Evolutionary conservation across 768 basidiomycete genomes (phyloP).

Genomic region (Lactarius deliciosus): DNA sequence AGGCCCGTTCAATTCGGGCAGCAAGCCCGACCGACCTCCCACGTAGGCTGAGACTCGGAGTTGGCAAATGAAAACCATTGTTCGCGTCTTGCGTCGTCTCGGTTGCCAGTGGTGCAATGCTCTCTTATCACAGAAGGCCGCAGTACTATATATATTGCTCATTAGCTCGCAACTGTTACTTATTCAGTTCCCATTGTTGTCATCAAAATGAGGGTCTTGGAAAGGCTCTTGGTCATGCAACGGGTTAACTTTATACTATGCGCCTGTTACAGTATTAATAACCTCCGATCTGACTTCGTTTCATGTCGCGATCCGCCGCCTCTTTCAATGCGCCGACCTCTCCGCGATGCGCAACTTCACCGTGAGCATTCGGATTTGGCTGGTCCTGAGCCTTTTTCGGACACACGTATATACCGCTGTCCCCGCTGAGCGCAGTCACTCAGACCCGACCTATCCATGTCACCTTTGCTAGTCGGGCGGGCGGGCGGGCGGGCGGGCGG

Average conservation of each 20-base stretch:
- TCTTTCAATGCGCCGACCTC: background rate
- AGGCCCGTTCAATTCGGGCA: background rate
- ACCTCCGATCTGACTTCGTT: background rate
- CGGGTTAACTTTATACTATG: background rate
- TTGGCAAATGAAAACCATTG: too few species aligned
- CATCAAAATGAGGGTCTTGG: background rate
- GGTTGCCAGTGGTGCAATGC: too few species aligned
- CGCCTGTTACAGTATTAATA: background rate
- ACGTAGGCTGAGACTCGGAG: too few species aligned
- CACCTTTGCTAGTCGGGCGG: too few species aligned
- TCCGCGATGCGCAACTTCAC: background rate
- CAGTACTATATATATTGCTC: background rate
- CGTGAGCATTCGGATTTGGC: constrained; percentile 14
- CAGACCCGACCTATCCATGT: too few species aligned
- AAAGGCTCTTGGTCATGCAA: background rate
- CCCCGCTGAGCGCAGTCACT: background rate
- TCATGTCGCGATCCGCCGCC: background rate
- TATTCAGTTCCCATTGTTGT: background rate
- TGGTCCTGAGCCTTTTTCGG: constrained; percentile 37
- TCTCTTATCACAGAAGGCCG: too few species aligned
- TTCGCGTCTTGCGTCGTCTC: too few species aligned
- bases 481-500: too few species aligned
- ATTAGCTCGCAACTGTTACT: background rate
- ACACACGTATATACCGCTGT: background rate
- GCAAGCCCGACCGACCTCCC: background rate